Evolutionary conservation across 2,329 filamentous ascomycete species (phyloP).

Genomic region (Chalaropsis thielavioides): DNA sequence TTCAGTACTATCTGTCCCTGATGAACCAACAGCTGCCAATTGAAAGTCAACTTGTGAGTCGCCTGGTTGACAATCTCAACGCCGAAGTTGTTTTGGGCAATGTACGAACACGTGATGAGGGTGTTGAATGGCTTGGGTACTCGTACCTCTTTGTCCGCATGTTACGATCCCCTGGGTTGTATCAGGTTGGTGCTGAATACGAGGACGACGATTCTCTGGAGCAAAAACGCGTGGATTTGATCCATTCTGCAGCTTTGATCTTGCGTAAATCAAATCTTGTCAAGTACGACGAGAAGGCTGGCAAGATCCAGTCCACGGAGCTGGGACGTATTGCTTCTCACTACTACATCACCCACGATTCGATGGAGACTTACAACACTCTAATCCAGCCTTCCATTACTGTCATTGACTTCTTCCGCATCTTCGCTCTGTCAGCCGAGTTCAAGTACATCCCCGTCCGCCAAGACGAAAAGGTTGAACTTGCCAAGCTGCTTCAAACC

Average conservation of each 20-base stretch:
- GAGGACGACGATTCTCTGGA: constrained; percentile 82
- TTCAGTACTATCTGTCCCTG: constrained; percentile 92
- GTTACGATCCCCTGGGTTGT: constrained; percentile 86
- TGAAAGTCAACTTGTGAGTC: constrained; percentile 88
- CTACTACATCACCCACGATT: constrained; percentile 94
- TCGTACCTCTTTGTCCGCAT: constrained; percentile 97
- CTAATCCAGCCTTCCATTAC: constrained; percentile 87
- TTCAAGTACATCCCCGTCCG: constrained; percentile 98
- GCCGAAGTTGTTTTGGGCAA: constrained; percentile 93
- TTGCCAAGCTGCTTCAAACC: constrained; percentile 75
- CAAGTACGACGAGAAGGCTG: constrained; percentile 91
- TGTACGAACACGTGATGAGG: constrained; percentile 79
- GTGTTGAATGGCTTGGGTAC: constrained; percentile 97
- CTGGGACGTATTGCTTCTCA: constrained; percentile 91
- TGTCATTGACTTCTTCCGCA: constrained; percentile 88
- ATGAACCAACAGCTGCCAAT: constrained; percentile 96
- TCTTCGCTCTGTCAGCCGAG: constrained; percentile 90
- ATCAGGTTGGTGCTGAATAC: constrained; percentile 92
- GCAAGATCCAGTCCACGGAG: constrained; percentile 78
- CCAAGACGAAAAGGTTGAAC: constrained; percentile 91
- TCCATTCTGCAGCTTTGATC: constrained; percentile 81
- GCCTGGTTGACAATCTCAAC: constrained; percentile 88
- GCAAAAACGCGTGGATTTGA: constrained; percentile 92
- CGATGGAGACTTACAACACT: constrained; percentile 94
- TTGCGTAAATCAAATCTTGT: constrained; percentile 77